These are phyloP conservation scores for Cercospora brassicicola DNA, from an alignment of 2,329 filamentous ascomycete genomes.

Conservation along the genomic window DNA sequence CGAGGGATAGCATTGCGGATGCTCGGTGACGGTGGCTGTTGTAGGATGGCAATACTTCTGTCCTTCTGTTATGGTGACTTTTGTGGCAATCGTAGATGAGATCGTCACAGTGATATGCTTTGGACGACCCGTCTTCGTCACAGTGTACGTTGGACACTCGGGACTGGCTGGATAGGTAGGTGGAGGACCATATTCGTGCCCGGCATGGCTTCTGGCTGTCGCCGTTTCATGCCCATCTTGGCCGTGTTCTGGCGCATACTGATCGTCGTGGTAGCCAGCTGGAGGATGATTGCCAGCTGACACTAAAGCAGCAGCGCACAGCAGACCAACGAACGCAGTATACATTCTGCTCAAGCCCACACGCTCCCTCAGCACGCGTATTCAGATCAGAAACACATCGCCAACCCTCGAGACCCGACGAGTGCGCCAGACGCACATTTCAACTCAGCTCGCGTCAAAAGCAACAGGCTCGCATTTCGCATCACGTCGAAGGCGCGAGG, in stretches of 20 bases:
- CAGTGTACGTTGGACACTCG: not conserved
- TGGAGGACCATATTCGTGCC: not conserved
- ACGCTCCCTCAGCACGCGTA: not conserved
- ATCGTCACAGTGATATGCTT: not conserved
- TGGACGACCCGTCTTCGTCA: not conserved
- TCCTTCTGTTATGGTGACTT: not conserved
- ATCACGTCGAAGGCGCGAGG: constrained; percentile 1
- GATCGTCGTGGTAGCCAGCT: not conserved
- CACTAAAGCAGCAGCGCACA: not conserved
- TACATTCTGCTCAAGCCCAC: not conserved
- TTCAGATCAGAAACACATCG: not conserved
- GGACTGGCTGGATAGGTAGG: not conserved
- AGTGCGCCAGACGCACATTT: not conserved
- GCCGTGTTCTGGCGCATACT: not conserved
- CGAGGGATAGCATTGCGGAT: not conserved
- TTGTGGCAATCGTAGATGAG: not conserved
- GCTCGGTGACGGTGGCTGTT: not conserved
- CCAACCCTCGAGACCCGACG: not conserved
- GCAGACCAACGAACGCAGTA: not conserved
- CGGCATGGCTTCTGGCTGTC: not conserved
- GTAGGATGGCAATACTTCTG: not conserved
- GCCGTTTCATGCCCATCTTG: not conserved
- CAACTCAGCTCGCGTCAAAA: not conserved
- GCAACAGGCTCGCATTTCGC: not conserved
- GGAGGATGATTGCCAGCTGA: not conserved